Base-by-base conservation (phyloP, 106 monocot genomes). In the Phalaenopsis equestris region DNA sequence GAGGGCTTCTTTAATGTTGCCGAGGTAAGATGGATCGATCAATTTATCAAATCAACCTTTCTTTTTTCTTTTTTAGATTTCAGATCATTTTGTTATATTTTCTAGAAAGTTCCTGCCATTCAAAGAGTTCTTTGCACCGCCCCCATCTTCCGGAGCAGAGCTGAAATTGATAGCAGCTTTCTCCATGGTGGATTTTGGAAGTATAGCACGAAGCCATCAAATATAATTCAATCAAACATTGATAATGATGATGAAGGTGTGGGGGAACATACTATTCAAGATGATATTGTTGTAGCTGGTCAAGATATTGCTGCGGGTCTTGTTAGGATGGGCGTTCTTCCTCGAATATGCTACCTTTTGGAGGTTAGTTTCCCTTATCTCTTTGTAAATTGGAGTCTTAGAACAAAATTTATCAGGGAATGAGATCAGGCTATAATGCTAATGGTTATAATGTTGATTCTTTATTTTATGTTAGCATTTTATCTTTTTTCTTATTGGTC, bases 151-250 rank as follows among this genome's bases (percentile, higher is more conserved):
- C 90, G 99, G 42, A 85, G 80, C 74, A 95, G 87, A 72, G 90
- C 94, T 58, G 91, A 95, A 43, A 70, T 88, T 49, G 79, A 88
- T 86, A 64, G 73, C 79, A 92, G 95, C 77, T 95, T 91, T 88
- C 87, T 99, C 88, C 89, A 83, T 73, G 93, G 94, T 80, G 99
- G 99, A 74, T 95, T 90, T 80, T 99, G 99, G 99, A 99, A 99
- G 77, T 99, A 95, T 83, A 99, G 81, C 75, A 86, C 93, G 84
- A 99, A 99, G 64, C 82, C 89, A 78, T 93, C 94, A 73, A 93
- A 95, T 78, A 87, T 99, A 49, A 75, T 91, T 17, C 91, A 83
- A 76, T 83, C 76, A 38, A 80, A 23, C 80, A 80, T 85, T 39
- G 81, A 84, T 57, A 55, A 81, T 58, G 85, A 82, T 38, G 86